Percentiles rank a stretch among this genome's conserved stretches.
These are phyloP conservation scores for Mucor indicus DNA, from an alignment of 371 early-diverging fungal species.

Conservation along the genomic window DNA sequence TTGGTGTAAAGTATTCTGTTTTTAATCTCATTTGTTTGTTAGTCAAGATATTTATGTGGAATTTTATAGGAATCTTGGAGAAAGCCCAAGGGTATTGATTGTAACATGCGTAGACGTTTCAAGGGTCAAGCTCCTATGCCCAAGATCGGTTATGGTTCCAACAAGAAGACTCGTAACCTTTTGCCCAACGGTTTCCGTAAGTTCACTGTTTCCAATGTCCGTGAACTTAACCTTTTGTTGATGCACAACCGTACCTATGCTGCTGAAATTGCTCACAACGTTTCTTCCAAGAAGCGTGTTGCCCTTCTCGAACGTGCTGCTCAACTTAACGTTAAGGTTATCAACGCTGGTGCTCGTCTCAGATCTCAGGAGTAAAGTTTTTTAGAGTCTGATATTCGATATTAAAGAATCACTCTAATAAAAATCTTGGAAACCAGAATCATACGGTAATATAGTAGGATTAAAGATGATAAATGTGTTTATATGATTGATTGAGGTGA, in stretches of 20 bases:
- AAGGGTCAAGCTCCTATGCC: slow-evolving; percentile 99
- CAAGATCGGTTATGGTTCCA: slow-evolving; percentile 99
- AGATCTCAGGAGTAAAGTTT: slow-evolving; percentile 84
- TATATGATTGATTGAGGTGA: too few species aligned
- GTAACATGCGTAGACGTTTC: slow-evolving; percentile 95
- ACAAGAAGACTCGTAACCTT: slow-evolving; percentile 94
- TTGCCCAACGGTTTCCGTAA: slow-evolving; percentile 99
- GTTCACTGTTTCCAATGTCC: slow-evolving; percentile 92
- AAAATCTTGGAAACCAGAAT: too few species aligned
- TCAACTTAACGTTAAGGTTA: slow-evolving; percentile 96
- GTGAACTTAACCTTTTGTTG: slow-evolving; percentile 95
- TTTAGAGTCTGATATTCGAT: too few species aligned
- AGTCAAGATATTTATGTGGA: neutral
- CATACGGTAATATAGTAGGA: too few species aligned
- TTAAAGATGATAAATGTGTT: too few species aligned
- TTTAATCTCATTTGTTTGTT: neutral
- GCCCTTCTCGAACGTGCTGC: slow-evolving; percentile 96
- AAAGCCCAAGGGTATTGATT: slow-evolving; percentile 99
- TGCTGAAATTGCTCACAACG: slow-evolving; percentile 98
- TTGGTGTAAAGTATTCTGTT: slow-evolving; percentile 62
- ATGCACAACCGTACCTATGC: slow-evolving; percentile 99
- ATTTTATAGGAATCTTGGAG: slow-evolving; percentile 94
- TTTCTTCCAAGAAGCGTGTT: slow-evolving; percentile 97
- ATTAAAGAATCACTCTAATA: too few species aligned
- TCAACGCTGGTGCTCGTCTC: slow-evolving; percentile 96